Percentiles rank a stretch among this genome's conserved stretches.
Conservation (phyloP, 371 early-diverging fungal species). For the Mucor saturninus region DNA sequence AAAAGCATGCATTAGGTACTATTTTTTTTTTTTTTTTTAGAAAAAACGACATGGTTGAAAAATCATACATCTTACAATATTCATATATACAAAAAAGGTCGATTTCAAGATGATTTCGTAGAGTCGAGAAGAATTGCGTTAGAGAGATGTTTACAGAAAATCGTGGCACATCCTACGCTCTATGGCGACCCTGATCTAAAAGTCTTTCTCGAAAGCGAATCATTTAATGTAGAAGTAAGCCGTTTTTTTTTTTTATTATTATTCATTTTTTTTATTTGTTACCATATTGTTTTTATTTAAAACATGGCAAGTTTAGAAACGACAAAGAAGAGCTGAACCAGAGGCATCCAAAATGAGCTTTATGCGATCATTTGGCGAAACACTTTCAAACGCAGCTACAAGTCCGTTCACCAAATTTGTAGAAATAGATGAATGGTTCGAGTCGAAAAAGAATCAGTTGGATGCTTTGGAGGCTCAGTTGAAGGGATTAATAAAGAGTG, state of each 20-base stretch:
- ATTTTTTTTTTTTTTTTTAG: too few species aligned
- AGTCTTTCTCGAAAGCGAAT: slow-evolving; percentile 89
- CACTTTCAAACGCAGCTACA: slow-evolving; percentile 48
- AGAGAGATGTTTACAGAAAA: slow-evolving; percentile 82
- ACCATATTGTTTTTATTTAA: background rate
- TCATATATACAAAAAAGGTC: slow-evolving; percentile 51
- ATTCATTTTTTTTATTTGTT: background rate
- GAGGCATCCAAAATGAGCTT: slow-evolving; percentile 44
- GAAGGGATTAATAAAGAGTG: slow-evolving; percentile 77
- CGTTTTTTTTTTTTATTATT: background rate
- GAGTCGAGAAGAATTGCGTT: slow-evolving; percentile 84
- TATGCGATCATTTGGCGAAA: slow-evolving; percentile 57
- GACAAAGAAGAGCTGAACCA: slow-evolving; percentile 54
- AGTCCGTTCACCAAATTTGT: slow-evolving; percentile 53
- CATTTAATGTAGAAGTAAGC: slow-evolving; percentile 72
- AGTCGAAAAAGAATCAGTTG: slow-evolving; percentile 75
- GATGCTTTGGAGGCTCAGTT: slow-evolving; percentile 88
- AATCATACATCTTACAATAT: too few species aligned
- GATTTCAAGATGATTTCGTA: slow-evolving; percentile 96
- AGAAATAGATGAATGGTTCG: slow-evolving; percentile 75
- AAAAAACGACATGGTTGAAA: too few species aligned
- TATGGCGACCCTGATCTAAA: slow-evolving; percentile 84
- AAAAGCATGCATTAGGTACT: slow-evolving; percentile 85
- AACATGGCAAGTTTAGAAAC: slow-evolving; percentile 30
- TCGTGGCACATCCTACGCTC: slow-evolving; percentile 84